Evolutionary conservation across 108 stramenopile genomes (phyloP).

Genomic region (Schizochytrium sp.): DNA sequence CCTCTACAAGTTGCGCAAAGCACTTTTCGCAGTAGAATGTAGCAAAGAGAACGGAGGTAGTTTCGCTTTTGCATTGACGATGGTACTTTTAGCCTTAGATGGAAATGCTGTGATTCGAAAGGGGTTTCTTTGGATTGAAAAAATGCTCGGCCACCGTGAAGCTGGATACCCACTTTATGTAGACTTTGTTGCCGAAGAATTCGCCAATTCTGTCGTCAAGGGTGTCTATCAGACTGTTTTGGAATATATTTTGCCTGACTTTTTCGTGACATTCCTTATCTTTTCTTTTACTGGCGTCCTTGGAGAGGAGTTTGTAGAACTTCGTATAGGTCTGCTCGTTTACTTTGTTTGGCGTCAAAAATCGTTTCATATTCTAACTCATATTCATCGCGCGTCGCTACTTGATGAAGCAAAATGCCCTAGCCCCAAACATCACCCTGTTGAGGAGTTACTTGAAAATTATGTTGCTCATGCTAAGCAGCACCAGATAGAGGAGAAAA

Average conservation of each 20-base stretch:
- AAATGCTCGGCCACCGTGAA: neutral
- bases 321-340: conserved; percentile 12
- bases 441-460: too few relatives aligned
- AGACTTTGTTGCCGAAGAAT: neutral
- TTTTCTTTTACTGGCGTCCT: neutral
- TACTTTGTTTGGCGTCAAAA: conserved; percentile 28
- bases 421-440: neutral
- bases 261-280: conserved; percentile 19
- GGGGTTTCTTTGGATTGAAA: conserved; percentile 12
- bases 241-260: conserved; percentile 3
- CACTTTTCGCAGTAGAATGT: conserved; percentile 2
- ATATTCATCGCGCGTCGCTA: conserved; percentile 38
- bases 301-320: conserved; percentile 32
- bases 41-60: neutral
- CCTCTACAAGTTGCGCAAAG: conserved; percentile 63
- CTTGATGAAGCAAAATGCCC: neutral
- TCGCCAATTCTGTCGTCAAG: neutral
- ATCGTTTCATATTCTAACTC: neutral
- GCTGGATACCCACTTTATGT: neutral
- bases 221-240: neutral
- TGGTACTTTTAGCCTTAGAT: conserved; percentile 3
- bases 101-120: conserved; percentile 32
- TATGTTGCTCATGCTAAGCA: too few relatives aligned
- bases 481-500: too few relatives aligned
- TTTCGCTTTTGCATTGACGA: conserved; percentile 4